Evolutionary conservation across 495 filamentous ascomycete genomes (phyloP), one percentile per base, ranked within the genome.

Genomic region (Zalerion maritima): DNA sequence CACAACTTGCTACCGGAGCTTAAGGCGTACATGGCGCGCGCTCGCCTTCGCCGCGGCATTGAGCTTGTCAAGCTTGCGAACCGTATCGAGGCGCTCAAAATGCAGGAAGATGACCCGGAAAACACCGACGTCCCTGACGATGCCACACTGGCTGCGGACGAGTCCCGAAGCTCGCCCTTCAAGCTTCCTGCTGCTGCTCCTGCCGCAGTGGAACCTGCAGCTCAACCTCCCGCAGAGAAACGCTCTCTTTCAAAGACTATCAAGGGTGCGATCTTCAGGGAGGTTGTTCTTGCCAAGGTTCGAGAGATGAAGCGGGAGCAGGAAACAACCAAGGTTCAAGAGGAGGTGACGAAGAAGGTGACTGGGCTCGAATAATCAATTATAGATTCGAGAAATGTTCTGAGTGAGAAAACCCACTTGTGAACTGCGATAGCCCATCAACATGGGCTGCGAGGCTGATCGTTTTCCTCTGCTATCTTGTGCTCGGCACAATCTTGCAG

Each of bases 1-100:
- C 79, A 94, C 66, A 85, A 99, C 60, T 65, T 99, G 68, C 65
- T 99, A 45, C 91, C 89, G 34, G 91, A 96, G 52, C 91, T 99
- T 67, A 80, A 78, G 50, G 78, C 89, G 18, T 93, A 89, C 62
- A 82, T 91, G 46, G 80, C 89, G 29, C 80, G 81, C 43, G 79
- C 86, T 14, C 81, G 85, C 29, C 76, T 99, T 28, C 73, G 77
- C 38, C 80, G 87, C 34, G 89, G 89, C 44, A 92, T 99, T 58
- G 87, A 96, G 55, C 75, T 93, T 50, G 82, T 96, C 60, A 94
- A 93, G 55, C 70, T 99, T 18, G 73, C 83, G 37, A 96, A 96
- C 61, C 83, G 91, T 38, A 99, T 99, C 58, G 87, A 94, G 49
- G 71, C 82, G 11, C 76, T 99, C 56, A 92, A 83, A 61, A 85